These are phyloP conservation scores for Xylaria longipes DNA, from an alignment of 495 filamentous ascomycete genomes.

Conservation along the genomic window DNA sequence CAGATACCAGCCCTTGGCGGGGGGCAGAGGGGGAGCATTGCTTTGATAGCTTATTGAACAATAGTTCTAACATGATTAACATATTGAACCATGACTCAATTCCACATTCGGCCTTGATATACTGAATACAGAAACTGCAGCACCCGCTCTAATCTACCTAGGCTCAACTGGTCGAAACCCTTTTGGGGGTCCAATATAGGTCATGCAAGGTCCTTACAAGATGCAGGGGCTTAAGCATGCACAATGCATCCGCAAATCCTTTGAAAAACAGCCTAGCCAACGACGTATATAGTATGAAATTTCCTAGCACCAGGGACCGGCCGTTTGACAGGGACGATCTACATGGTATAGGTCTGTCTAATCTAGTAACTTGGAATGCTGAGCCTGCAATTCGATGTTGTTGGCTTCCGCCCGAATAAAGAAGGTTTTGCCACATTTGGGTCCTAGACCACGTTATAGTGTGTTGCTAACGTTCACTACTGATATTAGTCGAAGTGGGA, in stretches of 20 bases:
- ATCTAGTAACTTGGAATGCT: background rate
- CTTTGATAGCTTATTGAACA: slow-evolving; percentile 8
- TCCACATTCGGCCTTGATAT: background rate
- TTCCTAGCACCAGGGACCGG: slow-evolving; percentile 1
- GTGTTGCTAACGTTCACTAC: background rate
- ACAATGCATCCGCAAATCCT: slow-evolving; percentile 11
- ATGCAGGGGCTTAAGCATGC: background rate
- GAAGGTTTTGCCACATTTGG: background rate
- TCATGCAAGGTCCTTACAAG: slow-evolving; percentile 1
- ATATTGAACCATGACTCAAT: background rate
- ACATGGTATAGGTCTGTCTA: background rate
- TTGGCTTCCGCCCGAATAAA: background rate
- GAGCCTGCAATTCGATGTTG: background rate
- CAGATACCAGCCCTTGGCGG: slow-evolving; percentile 15
- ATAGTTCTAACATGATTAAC: background rate
- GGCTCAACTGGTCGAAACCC: too few species aligned
- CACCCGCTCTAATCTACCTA: too few species aligned
- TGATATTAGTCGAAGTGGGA: background rate
- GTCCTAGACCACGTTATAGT: background rate
- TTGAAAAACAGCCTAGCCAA: background rate
- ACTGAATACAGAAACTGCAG: background rate
- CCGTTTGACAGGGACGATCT: background rate
- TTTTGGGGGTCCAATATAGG: background rate
- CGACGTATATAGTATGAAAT: background rate
- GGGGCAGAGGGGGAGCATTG: background rate